Base-by-base conservation (phyloP, 768 basidiomycete genomes). In the Trichaptum fuscoviolaceum region DNA sequence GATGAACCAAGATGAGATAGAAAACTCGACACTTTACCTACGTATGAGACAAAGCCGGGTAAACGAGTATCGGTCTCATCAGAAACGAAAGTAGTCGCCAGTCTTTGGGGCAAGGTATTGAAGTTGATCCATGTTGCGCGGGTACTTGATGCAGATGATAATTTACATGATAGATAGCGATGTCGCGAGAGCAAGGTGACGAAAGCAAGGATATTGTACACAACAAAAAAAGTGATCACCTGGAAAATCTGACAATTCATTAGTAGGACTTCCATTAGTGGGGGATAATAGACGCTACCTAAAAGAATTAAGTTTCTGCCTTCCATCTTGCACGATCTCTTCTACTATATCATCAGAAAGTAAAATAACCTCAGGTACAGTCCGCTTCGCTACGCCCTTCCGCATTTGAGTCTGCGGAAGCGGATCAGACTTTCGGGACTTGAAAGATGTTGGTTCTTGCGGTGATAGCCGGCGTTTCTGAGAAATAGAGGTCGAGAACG, bases 341-440 rank as follows among this genome's bases (percentile, higher is more conserved):
- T 61, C 59, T 25, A 61, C 23, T 15, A 61, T 25, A 34, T 61
- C 59, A 20, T 61, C 59, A 9, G 59, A 61, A 15, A 24, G 59
- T 23, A 52, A 12, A 12, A 20, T 15, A 12, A 20, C 20, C 42
- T 52, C 15, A 1, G 59, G 59, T 24, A 9, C 15, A 25, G 30
- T 61, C 30, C 24, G 24, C 23, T 23, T 61, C 58, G 8, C n/a
- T 3, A 24, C 12, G 23, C 30, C 59, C 3, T 25, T 34, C 8
- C 23, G 10, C 59, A 17, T 61, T 4, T 34, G 59, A 15, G 59
- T 61, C 15, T 12, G 15, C 3, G 59, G 59, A 61, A 25, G 23
- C 30, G 59, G 59, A 25, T 61, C 59, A 25, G 59, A 61, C 15
- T 34, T 61, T 6, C 59, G 59, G 59, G 59, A 34, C 15, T 61